These are phyloP conservation scores for Cryptococcus floricola DNA, from an alignment of 1,284 basidiomycete species.

Conservation along the genomic window DNA sequence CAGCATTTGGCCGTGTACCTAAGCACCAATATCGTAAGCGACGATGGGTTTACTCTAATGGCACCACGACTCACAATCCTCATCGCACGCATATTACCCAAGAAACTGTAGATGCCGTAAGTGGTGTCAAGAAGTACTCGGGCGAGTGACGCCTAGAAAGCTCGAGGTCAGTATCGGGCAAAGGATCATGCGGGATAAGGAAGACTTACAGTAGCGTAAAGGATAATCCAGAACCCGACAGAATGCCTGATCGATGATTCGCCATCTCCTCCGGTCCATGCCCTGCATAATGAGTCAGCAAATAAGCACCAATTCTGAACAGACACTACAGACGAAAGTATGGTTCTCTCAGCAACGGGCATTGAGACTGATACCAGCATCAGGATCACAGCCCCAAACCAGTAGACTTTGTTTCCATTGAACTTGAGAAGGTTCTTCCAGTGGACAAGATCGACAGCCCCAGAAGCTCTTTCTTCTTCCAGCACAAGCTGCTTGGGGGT, in stretches of 20 bases:
- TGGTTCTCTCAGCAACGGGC: slow-evolving; percentile 20
- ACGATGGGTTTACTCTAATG: not conserved
- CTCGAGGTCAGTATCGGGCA: not conserved
- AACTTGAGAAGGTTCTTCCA: slow-evolving; percentile 67
- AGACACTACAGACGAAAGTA: slow-evolving; percentile 23
- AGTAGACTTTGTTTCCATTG: slow-evolving; percentile 55
- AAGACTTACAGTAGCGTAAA: slow-evolving; percentile 22
- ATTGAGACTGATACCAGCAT: slow-evolving; percentile 6
- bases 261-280: slow-evolving; percentile 18
- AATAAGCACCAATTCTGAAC: not conserved
- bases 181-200: not conserved
- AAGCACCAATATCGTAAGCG: not conserved
- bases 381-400: slow-evolving; percentile 58
- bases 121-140: slow-evolving; percentile 9
- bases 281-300: not conserved
- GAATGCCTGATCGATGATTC: not conserved
- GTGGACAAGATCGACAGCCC: slow-evolving; percentile 66
- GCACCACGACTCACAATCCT: slow-evolving; percentile 12
- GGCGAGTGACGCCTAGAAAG: slow-evolving; percentile 10
- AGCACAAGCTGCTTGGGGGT: slow-evolving; percentile 74
- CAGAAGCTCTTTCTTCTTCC: slow-evolving; percentile 75
- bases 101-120: slow-evolving; percentile 16
- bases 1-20: slow-evolving; percentile 32
- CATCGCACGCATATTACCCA: slow-evolving; percentile 21
- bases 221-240: slow-evolving; percentile 20